Conservation (phyloP, 345 rosid genomes). For the Atalantia buxifolia region DNA sequence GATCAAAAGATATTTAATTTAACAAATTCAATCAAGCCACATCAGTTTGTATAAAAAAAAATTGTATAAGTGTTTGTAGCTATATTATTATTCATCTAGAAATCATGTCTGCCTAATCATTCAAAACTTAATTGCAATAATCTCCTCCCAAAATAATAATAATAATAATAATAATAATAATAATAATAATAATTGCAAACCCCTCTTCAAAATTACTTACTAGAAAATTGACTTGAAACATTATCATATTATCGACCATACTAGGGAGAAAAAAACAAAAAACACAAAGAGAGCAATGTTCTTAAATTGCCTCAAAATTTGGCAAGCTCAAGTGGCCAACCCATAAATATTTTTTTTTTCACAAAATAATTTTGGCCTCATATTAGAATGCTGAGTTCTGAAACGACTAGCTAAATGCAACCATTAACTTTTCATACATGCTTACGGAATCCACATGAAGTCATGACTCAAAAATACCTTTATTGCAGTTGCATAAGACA, state of each 20-base stretch:
- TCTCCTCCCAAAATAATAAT: too few relatives aligned
- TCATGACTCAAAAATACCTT: neutral
- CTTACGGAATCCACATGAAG: conserved; percentile 9
- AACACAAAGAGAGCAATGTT: neutral
- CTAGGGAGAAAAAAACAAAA: neutral
- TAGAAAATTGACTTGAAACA: neutral
- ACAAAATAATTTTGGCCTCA: conserved; percentile 2
- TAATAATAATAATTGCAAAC: neutral
- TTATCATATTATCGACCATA: conserved; percentile 10
- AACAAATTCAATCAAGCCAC: too few relatives aligned
- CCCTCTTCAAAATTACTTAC: neutral
- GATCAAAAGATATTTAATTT: too few relatives aligned
- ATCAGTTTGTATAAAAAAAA: too few relatives aligned
- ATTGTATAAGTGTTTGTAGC: too few relatives aligned
- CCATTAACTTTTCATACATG: conserved; percentile 3
- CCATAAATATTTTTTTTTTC: neutral
- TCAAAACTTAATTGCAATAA: conserved; percentile 13
- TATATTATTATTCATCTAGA: neutral
- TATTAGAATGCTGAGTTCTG: conserved; percentile 25
- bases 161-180: neutral
- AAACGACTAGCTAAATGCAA: conserved; percentile 2
- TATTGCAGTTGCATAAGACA: neutral
- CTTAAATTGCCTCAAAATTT: conserved; percentile 6
- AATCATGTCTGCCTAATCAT: neutral
- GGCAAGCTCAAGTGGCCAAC: conserved; percentile 16